Conservation (phyloP, 2,329 filamentous ascomycete genomes). For the Ascosphaera pollenicola region DNA sequence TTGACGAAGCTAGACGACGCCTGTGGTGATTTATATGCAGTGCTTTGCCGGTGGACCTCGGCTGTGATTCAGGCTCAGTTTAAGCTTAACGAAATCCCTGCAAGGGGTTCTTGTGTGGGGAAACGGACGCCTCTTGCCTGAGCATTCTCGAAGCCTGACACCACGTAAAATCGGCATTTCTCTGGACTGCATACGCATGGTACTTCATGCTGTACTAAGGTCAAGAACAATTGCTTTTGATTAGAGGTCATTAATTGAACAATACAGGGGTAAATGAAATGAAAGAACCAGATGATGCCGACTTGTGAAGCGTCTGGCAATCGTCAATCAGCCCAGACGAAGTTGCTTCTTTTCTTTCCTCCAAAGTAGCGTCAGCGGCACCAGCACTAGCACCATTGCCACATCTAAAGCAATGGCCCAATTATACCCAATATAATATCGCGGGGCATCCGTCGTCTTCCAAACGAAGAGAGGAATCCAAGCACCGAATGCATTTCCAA, state of each 20-base stretch:
- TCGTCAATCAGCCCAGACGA: not conserved
- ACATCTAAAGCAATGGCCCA: slow-evolving; percentile 12
- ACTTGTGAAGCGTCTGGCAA: no score
- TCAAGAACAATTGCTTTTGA: no score
- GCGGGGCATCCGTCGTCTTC: slow-evolving; percentile 11
- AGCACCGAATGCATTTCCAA: slow-evolving; percentile 13
- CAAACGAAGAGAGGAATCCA: slow-evolving; percentile 11
- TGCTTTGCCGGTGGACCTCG: not conserved
- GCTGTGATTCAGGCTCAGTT: not conserved
- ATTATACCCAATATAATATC: slow-evolving; percentile 11
- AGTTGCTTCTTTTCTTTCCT: not conserved
- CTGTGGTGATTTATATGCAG: no score
- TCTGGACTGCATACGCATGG: no score
- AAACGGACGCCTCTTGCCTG: no score
- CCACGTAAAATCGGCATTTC: no score
- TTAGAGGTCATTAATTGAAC: no score
- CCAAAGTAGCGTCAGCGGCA: not conserved
- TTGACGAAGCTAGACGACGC: no score
- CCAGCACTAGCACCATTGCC: slow-evolving; percentile 7
- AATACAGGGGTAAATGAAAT: not conserved
- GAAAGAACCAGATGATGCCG: not conserved
- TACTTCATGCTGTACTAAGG: no score
- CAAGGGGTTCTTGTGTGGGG: no score
- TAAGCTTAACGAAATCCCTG: no score
- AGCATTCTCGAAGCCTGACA: no score